phyloP scores from a whole-genome alignment of 257 asterid genomes.

The Nicotiana knightiana region DNA sequence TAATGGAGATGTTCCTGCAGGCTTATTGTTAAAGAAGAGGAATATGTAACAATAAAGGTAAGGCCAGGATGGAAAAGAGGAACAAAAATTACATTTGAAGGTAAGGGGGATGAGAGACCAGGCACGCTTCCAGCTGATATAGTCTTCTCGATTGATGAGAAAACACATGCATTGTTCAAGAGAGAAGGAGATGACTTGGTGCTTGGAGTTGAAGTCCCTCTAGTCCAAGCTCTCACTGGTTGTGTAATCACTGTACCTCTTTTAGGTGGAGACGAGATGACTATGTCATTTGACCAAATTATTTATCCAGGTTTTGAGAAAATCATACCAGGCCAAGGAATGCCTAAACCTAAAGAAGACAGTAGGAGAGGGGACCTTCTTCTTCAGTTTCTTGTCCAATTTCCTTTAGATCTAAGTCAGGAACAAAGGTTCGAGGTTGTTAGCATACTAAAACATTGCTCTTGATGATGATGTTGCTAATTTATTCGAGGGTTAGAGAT shows the following conservation, averaged over 20 bases:
- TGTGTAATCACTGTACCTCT: slow-evolving; percentile 59
- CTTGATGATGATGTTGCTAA: slow-evolving; percentile 5
- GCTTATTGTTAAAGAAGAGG: slow-evolving; percentile 68
- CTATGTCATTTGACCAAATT: slow-evolving; percentile 46
- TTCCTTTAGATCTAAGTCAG: slow-evolving; percentile 51
- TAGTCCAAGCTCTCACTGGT: slow-evolving; percentile 81
- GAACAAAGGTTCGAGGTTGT: slow-evolving; percentile 50
- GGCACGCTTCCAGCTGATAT: slow-evolving; percentile 86
- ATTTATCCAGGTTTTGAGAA: slow-evolving; percentile 76
- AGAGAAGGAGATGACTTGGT: slow-evolving; percentile 68
- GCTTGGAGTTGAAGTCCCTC: slow-evolving; percentile 81
- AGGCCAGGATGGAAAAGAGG: slow-evolving; percentile 94
- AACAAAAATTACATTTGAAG: slow-evolving; percentile 86
- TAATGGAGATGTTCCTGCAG: slow-evolving; percentile 20
- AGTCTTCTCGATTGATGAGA: slow-evolving; percentile 68
- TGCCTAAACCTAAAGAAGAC: slow-evolving; percentile 50
- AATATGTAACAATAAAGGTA: slow-evolving; percentile 54
- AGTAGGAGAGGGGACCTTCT: slow-evolving; percentile 65
- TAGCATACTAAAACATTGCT: slow-evolving; percentile 43
- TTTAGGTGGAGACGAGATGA: slow-evolving; percentile 60
- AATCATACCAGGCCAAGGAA: slow-evolving; percentile 70
- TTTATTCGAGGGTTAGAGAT: not conserved
- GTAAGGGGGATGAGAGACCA: slow-evolving; percentile 84
- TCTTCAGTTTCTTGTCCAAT: slow-evolving; percentile 68
- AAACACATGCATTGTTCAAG: slow-evolving; percentile 51